Base-by-base conservation (phyloP, 441 rosid species). In the Corymbia citriodora region DNA sequence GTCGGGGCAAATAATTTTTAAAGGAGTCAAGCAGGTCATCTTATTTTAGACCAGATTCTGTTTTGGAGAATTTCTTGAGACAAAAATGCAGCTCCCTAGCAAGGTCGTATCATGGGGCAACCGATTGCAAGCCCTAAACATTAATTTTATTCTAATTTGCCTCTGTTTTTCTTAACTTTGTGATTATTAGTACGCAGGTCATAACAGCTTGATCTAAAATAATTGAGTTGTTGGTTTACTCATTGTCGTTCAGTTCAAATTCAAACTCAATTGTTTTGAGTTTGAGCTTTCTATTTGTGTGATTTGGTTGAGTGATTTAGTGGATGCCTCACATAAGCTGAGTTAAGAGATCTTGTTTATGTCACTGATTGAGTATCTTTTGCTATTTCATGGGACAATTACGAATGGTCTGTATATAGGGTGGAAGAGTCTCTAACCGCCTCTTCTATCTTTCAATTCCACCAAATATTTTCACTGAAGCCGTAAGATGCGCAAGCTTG, bases 391-490 rank as follows among this genome's bases (percentile, higher is more conserved):
- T 91, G 91, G 91, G 90, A 89, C 55, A 54, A 90, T 88, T 53
- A 86, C 4, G 86, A 57, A 89, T 55, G 79, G 10, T 53, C 74
- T 83, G 52, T 93, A 93, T 94, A 97, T 96, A 97, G 99, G 96
- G 93, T 89, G 96, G 96, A 87, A 95, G 96, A 93, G 90, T 95
- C 90, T 95, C 98, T 9, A 96, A 96, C 94, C 99, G 99, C 90
- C 97, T 97, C 55, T 97, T 96, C 91, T 97, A 97, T 94, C 93
- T 97, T 23, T 97, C 99, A 40, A 96, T 97, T 88, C 99, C 99
- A 53, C 99, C 99, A 87, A 97, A 96, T 93, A 97, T 97, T 82
- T 97, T 97, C 90, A 92, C 95, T 5, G 97, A 97, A 81, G 99
- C 99, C 1, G 99, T 97, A 90, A 96, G 92, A 93, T 96, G 97